A percentile compares a stretch with the other conserved stretches of the same genome.
phyloP scores from a whole-genome alignment of 2,329 filamentous ascomycete species.

The Cryphonectria carpinicola region DNA sequence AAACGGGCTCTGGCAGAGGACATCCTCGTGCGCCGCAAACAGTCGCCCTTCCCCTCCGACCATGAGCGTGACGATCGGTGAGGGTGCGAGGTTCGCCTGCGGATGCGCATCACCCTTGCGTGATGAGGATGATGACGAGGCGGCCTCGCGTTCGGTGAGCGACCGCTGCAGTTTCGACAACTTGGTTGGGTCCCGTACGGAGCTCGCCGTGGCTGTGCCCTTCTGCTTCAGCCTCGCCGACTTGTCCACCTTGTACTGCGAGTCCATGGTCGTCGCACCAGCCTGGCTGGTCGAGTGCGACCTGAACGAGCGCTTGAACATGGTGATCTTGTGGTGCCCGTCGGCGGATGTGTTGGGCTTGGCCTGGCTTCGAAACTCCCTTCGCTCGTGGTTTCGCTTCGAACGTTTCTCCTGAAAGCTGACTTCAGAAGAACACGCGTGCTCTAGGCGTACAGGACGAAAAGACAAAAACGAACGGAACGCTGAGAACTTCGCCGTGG shows the following conservation, averaged over 20 bases:
- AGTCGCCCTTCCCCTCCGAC: conserved; percentile 84
- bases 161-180: conserved; percentile 84
- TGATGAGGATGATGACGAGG: conserved; percentile 29
- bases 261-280: conserved; percentile 38
- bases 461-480: conserved; percentile 40
- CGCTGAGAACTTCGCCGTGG: conserved; percentile 38
- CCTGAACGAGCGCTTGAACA: conserved; percentile 93
- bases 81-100: conserved; percentile 44
- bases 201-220: conserved; percentile 37
- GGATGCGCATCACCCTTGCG: conserved; percentile 13
- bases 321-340: conserved; percentile 50
- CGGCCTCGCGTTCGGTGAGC: conserved; percentile 59
- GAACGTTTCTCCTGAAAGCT: conserved; percentile 23
- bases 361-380: conserved; percentile 23
- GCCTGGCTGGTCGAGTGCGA: conserved; percentile 63
- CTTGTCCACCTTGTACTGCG: conserved; percentile 76
- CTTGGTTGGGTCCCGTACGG: conserved; percentile 74
- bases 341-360: conserved; percentile 24
- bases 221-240: conserved; percentile 80
- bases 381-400: conserved; percentile 25
- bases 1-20: conserved; percentile 83
- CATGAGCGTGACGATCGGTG: conserved; percentile 83
- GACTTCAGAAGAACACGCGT: conserved; percentile 33
- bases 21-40: conserved; percentile 94
- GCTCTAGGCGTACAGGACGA: conserved; percentile 39